Base-by-base conservation (phyloP, 2,329 filamentous ascomycete genomes). In the Lizonia empirigonia region DNA sequence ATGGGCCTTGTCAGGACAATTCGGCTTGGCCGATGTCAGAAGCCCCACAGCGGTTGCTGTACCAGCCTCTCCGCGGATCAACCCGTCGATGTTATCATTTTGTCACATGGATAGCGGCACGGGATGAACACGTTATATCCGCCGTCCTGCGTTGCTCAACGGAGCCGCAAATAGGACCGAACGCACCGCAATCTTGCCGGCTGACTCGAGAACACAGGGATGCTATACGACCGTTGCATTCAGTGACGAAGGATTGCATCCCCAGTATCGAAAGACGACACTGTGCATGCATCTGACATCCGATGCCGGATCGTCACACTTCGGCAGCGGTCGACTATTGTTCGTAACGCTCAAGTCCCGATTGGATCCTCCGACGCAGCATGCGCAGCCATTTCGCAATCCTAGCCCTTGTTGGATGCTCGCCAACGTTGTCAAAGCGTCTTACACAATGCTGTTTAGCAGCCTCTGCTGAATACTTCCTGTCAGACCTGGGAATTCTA, bases 261-360 rank as follows among this genome's bases (percentile, higher is more conserved):
- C 38, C 42, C 41, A 42, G 42, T 13, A 16, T 22, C 19, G 19
- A 33, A 46, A 41, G 32, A 47, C 33, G 49, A 46, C 49, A 46
- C 38, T 23, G 26, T 44, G 42, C 49, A 52, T 44, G 34, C 26
- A 33, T 23, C 26, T 52, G 37, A 52, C 42, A 52, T 52, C 37
- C 18, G 20, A 33, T 19, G 44, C 32, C 49, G 36, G 33, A 36
- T 42, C 49, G 15, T 19, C 37, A 19, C 16, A 35, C 16, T 10
- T 22, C 29, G 37, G 23, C 15, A 39, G 32, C 23, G 7, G 12
- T 20, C 20, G 19, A 20, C 18, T 22, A 7, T 19, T 23, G 8
- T 26, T 30, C 22, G 18, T 30, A 46, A 8, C 5, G 13, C 16
- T 32, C 27, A 19, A 16, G 29, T 29, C 26, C 22, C 22, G 34